These are phyloP conservation scores for Aspergillus cristatus DNA, from an alignment of 495 filamentous ascomycete genomes.

Conservation along the genomic window DNA sequence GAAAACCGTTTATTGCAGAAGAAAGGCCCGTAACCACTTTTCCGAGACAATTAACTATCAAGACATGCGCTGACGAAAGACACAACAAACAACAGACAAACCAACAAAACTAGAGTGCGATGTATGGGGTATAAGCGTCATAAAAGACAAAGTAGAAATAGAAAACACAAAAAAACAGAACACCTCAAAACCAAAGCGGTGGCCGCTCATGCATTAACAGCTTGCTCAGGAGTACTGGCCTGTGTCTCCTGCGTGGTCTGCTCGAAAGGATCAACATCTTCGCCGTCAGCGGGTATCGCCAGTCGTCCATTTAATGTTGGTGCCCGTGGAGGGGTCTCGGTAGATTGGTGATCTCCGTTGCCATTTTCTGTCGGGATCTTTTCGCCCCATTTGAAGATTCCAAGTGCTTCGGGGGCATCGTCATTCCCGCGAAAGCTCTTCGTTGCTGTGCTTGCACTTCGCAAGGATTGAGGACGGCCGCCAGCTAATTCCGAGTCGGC, in stretches of 20 bases:
- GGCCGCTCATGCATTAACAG: constrained; percentile 14
- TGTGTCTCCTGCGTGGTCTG: constrained; percentile 7
- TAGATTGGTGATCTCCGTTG: constrained; percentile 1
- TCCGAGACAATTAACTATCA: not conserved
- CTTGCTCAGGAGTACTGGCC: constrained; percentile 12
- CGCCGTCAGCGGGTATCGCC: constrained; percentile 2
- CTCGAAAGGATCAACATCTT: not conserved
- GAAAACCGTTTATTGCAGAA: no score
- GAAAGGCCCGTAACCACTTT: not conserved
- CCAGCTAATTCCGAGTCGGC: constrained; percentile 18
- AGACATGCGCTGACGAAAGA: not conserved
- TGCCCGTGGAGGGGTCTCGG: constrained; percentile 1
- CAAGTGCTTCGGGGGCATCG: constrained; percentile 2
- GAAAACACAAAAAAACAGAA: not conserved
- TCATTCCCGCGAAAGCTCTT: constrained; percentile 21
- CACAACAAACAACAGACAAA: constrained; percentile 1
- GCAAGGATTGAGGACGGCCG: constrained; percentile 25
- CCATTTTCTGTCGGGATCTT: constrained; percentile 10
- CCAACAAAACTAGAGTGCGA: constrained; percentile 2
- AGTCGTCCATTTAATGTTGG: constrained; percentile 4
- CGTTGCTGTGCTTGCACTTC: constrained; percentile 32
- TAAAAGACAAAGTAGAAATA: constrained; percentile 4
- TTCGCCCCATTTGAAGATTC: constrained; percentile 1
- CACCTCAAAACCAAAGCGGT: constrained; percentile 1
- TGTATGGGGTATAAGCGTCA: constrained; percentile 14